Percentiles rank a stretch among this genome's conserved stretches.
Evolutionary conservation across 805 yeast genomes (phyloP).

Genomic region (Zygosaccharomyces gambellarensis): DNA sequence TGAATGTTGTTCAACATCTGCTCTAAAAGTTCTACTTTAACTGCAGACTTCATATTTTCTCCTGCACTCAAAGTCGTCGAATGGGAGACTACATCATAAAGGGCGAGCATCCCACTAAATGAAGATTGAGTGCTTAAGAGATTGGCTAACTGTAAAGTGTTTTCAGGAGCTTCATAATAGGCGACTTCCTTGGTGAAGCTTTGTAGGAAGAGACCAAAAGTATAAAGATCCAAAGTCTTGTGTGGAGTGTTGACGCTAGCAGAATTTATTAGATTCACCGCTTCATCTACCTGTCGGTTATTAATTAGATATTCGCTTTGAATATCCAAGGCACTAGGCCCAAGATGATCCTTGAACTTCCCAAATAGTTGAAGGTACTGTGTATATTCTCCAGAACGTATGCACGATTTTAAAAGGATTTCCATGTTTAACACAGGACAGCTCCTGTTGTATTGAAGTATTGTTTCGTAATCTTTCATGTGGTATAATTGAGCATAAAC

Average conservation of each 20-base stretch:
- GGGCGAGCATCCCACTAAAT: conserved; percentile 17
- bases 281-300: conserved; percentile 21
- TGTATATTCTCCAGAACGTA: conserved; percentile 24
- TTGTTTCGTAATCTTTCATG: conserved; percentile 14
- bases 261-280: conserved; percentile 15
- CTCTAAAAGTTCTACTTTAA: conserved; percentile 16
- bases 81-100: conserved; percentile 17
- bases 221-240: conserved; percentile 21
- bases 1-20: conserved; percentile 30
- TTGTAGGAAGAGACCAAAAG: conserved; percentile 25
- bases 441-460: conserved; percentile 22
- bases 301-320: conserved; percentile 25
- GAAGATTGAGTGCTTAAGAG: conserved; percentile 21
- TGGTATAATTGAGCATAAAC: conserved; percentile 23
- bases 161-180: conserved; percentile 18
- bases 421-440: conserved; percentile 27
- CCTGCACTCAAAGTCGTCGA: conserved; percentile 10
- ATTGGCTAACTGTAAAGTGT: conserved; percentile 29
- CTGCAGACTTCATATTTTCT: conserved; percentile 7
- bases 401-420: conserved; percentile 24
- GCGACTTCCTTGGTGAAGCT: conserved; percentile 16
- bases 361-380: conserved; percentile 16
- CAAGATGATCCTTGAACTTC: conserved; percentile 18
- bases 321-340: conserved; percentile 13
- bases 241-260: conserved; percentile 13